phyloP scores from a whole-genome alignment of 257 asterid species.

The Gardenia jasminoides region DNA sequence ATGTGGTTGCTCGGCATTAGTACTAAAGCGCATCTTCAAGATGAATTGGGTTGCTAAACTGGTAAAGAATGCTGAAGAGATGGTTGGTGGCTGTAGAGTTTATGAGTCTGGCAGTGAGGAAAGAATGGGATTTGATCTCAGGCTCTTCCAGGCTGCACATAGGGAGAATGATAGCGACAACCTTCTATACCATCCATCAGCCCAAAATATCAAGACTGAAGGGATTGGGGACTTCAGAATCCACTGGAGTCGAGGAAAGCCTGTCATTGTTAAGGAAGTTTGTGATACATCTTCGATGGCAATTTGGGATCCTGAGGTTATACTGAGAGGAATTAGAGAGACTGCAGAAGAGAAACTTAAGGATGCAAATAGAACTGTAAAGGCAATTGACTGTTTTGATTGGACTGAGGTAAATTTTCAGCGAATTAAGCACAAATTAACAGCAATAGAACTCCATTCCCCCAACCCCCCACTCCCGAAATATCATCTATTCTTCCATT shows the following conservation, averaged over 20 bases:
- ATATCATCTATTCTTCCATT: constrained; percentile 14
- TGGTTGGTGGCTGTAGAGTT: constrained; percentile 82
- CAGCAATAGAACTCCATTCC: neutral
- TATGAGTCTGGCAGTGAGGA: constrained; percentile 39
- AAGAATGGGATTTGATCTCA: constrained; percentile 41
- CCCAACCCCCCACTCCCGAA: neutral
- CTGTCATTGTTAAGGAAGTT: constrained; percentile 76
- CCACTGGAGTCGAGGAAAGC: constrained; percentile 82
- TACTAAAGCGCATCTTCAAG: constrained; percentile 86
- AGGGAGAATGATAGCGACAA: constrained; percentile 58
- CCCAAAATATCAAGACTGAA: constrained; percentile 63
- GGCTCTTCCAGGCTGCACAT: constrained; percentile 53
- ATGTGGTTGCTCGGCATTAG: constrained; percentile 64
- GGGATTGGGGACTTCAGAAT: constrained; percentile 74
- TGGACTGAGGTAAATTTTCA: constrained; percentile 62
- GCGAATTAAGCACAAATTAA: constrained; percentile 2
- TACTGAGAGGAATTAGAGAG: constrained; percentile 81
- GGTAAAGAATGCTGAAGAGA: constrained; percentile 90
- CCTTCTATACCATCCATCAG: constrained; percentile 62
- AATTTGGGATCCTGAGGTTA: constrained; percentile 80
- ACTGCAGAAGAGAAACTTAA: constrained; percentile 71
- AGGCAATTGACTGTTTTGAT: constrained; percentile 67
- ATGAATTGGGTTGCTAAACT: constrained; percentile 98
- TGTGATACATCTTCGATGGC: constrained; percentile 63
- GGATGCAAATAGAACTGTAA: constrained; percentile 67